These are phyloP conservation scores for Auxenochlorella pyrenoidosa DNA, from an alignment of 139 green algal genomes.

Conservation along the genomic window DNA sequence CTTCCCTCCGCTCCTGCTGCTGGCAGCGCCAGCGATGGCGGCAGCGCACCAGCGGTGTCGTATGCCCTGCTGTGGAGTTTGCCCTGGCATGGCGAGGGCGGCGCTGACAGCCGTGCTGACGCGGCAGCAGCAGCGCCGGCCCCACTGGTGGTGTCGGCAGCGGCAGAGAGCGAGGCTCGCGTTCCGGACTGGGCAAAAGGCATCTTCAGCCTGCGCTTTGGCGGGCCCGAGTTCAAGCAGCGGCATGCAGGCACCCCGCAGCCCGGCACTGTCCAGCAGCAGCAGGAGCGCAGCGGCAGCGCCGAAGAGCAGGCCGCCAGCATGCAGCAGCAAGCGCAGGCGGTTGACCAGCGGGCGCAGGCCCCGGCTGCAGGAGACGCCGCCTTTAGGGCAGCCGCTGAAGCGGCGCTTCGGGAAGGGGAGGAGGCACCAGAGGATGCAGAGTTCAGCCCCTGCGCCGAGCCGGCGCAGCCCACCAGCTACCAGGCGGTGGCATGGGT, in stretches of 20 bases:
- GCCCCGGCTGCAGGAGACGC: not conserved
- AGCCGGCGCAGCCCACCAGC: not conserved
- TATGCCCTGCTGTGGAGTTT: slow-evolving; percentile 41
- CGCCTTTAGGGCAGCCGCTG: not conserved
- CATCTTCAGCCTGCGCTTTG: slow-evolving; percentile 37
- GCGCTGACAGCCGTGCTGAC: not conserved
- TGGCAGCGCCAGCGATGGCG: not conserved
- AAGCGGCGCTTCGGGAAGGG: not conserved
- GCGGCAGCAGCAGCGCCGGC: not conserved
- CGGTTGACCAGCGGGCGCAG: not conserved
- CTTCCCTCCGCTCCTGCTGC: not conserved
- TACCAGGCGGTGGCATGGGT: slow-evolving; percentile 22
- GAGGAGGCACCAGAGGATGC: not conserved
- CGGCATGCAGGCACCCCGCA: not conserved
- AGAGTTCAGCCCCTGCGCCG: not conserved
- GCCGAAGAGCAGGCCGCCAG: no score
- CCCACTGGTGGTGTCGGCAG: not conserved
- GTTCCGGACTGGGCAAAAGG: slow-evolving; percentile 10
- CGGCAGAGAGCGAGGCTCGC: not conserved
- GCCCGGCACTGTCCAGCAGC: not conserved
- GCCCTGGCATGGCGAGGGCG: not conserved
- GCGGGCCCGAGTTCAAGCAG: slow-evolving; percentile 43
- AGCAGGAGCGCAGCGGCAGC: not conserved
- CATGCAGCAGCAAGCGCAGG: not conserved
- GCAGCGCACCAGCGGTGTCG: not conserved